These are phyloP conservation scores for Nakazawaea populi DNA, from an alignment of 805 yeast species.

Conservation along the genomic window DNA sequence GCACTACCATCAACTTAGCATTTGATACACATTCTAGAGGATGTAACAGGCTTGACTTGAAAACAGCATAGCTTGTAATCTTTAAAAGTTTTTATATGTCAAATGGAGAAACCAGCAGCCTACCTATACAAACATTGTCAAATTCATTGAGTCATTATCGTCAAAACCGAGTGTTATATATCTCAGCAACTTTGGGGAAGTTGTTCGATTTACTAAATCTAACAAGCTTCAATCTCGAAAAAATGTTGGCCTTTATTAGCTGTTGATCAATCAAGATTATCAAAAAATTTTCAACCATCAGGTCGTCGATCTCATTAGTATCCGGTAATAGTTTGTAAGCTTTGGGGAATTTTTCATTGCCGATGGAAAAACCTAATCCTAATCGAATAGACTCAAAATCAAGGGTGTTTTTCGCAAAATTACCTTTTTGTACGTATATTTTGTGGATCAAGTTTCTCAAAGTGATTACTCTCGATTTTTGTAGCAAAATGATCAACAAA, in stretches of 20 bases:
- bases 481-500: slow-evolving; percentile 37
- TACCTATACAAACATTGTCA: too few species aligned
- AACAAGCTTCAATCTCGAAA: slow-evolving; percentile 32
- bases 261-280: slow-evolving; percentile 48
- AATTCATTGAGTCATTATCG: not conserved
- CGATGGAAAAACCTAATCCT: slow-evolving; percentile 21
- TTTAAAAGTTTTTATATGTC: too few species aligned
- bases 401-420: slow-evolving; percentile 12
- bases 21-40: too few species aligned
- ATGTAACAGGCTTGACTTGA: too few species aligned
- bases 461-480: slow-evolving; percentile 37
- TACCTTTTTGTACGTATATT: slow-evolving; percentile 14
- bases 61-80: too few species aligned
- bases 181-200: slow-evolving; percentile 28
- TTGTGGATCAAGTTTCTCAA: slow-evolving; percentile 34
- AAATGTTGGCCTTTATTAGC: slow-evolving; percentile 45
- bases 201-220: slow-evolving; percentile 37
- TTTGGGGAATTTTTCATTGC: slow-evolving; percentile 11
- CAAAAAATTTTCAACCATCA: slow-evolving; percentile 42
- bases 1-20: too few species aligned
- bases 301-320: slow-evolving; percentile 25
- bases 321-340: slow-evolving; percentile 20
- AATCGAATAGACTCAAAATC: slow-evolving; percentile 16
- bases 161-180: slow-evolving; percentile 14
- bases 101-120: not conserved